A percentile compares a stretch with the other conserved stretches of the same genome.
phyloP scores from a whole-genome alignment of 1,139 yeast species.

The Yamadazyma siamensis region DNA sequence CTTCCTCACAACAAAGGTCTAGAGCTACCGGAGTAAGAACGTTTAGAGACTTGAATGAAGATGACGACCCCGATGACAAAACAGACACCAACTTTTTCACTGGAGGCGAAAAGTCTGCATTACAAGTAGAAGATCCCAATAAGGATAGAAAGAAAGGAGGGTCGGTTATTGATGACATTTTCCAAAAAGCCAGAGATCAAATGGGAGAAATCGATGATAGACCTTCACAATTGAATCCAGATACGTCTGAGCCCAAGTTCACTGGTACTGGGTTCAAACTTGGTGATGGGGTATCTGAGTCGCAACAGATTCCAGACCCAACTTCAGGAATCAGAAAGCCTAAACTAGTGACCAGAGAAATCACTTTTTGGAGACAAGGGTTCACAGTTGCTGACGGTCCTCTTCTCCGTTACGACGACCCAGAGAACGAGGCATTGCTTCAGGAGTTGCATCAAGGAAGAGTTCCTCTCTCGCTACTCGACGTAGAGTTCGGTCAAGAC shows the following conservation, averaged over 20 bases:
- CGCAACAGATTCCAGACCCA: slow-evolving; percentile 33
- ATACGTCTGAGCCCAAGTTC: slow-evolving; percentile 27
- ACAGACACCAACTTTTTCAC: slow-evolving; percentile 79
- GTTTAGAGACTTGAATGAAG: slow-evolving; percentile 48
- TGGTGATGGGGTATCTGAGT: slow-evolving; percentile 59
- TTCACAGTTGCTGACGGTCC: slow-evolving; percentile 92
- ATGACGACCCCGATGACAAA: slow-evolving; percentile 59
- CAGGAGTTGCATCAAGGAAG: slow-evolving; percentile 83
- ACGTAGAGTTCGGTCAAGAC: slow-evolving; percentile 87
- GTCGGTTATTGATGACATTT: slow-evolving; percentile 45
- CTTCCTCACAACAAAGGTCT: slow-evolving; percentile 6
- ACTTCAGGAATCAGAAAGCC: slow-evolving; percentile 31
- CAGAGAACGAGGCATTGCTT: slow-evolving; percentile 71
- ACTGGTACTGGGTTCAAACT: slow-evolving; percentile 78
- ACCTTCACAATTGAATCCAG: slow-evolving; percentile 28
- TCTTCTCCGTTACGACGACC: slow-evolving; percentile 85
- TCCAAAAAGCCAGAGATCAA: slow-evolving; percentile 44
- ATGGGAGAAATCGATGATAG: slow-evolving; percentile 44
- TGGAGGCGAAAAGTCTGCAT: slow-evolving; percentile 92
- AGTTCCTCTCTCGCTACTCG: slow-evolving; percentile 83
- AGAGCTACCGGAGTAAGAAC: slow-evolving; percentile 34
- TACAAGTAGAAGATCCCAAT: slow-evolving; percentile 91
- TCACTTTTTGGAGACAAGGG: slow-evolving; percentile 96
- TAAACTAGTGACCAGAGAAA: slow-evolving; percentile 61
- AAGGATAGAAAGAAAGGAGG: slow-evolving; percentile 43